Evolutionary conservation across 768 basidiomycete species (phyloP).

Genomic region (Lentinula detonsa): DNA sequence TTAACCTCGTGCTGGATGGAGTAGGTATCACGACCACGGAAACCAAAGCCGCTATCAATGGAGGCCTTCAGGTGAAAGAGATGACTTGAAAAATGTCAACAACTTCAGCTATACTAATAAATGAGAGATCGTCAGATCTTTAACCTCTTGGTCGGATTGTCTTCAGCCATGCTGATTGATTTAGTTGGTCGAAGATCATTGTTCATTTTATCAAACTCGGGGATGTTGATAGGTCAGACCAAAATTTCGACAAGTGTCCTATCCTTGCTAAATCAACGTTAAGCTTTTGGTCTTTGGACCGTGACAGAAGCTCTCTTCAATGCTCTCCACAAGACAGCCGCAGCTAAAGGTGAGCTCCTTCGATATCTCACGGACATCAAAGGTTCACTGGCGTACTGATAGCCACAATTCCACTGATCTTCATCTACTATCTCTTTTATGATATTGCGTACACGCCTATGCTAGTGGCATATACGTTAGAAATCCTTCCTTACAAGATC

Average conservation of each 20-base stretch:
- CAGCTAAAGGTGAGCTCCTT: slow-evolving; percentile 29
- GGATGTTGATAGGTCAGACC: slow-evolving; percentile 45
- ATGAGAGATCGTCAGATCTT: slow-evolving; percentile 34
- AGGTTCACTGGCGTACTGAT: not conserved
- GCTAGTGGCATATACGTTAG: slow-evolving; percentile 56
- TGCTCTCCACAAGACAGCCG: slow-evolving; percentile 28
- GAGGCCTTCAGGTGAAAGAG: slow-evolving; percentile 45
- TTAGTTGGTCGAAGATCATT: slow-evolving; percentile 61
- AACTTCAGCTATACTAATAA: not conserved
- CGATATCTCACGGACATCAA: not conserved
- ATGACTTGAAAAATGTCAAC: not conserved
- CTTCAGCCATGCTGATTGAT: slow-evolving; percentile 61
- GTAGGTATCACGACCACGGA: slow-evolving; percentile 51
- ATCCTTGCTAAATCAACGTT: not conserved
- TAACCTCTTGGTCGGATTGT: slow-evolving; percentile 55
- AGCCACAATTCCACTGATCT: slow-evolving; percentile 66
- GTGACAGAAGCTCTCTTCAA: slow-evolving; percentile 39
- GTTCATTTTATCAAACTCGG: slow-evolving; percentile 59
- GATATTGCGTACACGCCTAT: slow-evolving; percentile 78
- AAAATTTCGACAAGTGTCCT: too few relatives aligned
- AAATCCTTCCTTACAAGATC: slow-evolving; percentile 76
- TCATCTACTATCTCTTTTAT: slow-evolving; percentile 47
- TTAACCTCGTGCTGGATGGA: slow-evolving; percentile 59
- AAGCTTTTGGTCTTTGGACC: slow-evolving; percentile 57
- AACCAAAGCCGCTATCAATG: slow-evolving; percentile 59